phyloP scores from a whole-genome alignment of 768 basidiomycete species.

The Boletus subcaerulescens region DNA sequence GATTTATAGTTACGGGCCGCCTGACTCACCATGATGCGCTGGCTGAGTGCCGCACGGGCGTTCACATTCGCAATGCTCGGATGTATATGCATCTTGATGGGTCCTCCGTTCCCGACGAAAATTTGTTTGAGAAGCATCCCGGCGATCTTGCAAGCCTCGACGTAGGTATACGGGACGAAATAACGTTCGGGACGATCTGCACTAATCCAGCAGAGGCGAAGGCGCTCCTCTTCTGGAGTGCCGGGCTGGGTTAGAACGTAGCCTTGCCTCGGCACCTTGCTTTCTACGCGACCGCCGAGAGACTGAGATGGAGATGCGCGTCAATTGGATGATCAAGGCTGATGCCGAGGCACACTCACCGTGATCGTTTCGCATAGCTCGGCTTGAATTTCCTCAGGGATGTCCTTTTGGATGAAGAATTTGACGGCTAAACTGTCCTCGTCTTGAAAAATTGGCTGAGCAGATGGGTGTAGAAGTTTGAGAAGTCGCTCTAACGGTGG shows the following conservation, averaged over 20 bases:
- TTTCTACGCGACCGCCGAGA: conserved; percentile 73
- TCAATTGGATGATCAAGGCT: conserved; percentile 3
- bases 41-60: conserved; percentile 60
- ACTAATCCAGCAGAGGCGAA: conserved; percentile 70
- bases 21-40: conserved; percentile 62
- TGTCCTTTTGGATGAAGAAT: conserved; percentile 82
- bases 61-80: conserved; percentile 77
- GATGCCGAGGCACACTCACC: conserved; percentile 33
- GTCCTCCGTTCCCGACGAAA: conserved; percentile 60
- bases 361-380: conserved; percentile 74
- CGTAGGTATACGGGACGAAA: conserved; percentile 79
- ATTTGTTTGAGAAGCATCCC: conserved; percentile 74
- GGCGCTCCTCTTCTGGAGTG: conserved; percentile 69
- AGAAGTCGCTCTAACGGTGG: neutral
- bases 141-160: conserved; percentile 81
- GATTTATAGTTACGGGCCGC: conserved; percentile 2
- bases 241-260: conserved; percentile 69
- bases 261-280: conserved; percentile 74
- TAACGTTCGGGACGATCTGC: conserved; percentile 68
- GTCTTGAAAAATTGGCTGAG: conserved; percentile 72
- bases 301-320: conserved; percentile 38
- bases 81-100: conserved; percentile 79
- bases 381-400: conserved; percentile 62
- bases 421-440: conserved; percentile 65
- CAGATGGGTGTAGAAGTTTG: neutral